Evolutionary conservation across 208 protist genomes (phyloP), one percentile per base, ranked within the genome.

Genomic region (Entamoeba moshkovskii): DNA sequence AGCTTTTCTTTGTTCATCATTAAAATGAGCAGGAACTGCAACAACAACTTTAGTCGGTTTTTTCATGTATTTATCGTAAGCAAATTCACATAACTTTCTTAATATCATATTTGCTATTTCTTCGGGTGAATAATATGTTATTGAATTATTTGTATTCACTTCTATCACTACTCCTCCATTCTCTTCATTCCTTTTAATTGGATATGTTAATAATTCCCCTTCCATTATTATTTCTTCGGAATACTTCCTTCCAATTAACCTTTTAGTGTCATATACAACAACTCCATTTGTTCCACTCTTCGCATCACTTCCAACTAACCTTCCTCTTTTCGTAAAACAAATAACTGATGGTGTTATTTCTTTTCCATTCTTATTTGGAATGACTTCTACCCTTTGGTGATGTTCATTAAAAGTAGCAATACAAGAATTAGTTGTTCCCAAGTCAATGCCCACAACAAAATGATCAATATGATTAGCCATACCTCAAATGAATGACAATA

Each of bases 21-120:
- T 99, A 96, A 99, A 99, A 95, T 99, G 99, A 47, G 98, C 98
- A 38, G 98, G 98, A 38, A 99, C 98, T 6, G 98, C 99, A 47
- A 99, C 96, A 22, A 99, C 98, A 38, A 98, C 98, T 46, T 99
- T 96, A 46, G 93, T 98, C 11, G 94, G 93, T 66, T 97, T 92
- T 47, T 98, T 98, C 45, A 99, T 96, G 96, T 98, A 99, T 3
- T 96, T 95, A 96, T 99, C 98, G 96, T 99, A 98, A 29, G 99
- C 99, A 73, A 96, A 98, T 92, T 98, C 95, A 96, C 99, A 99
- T 97, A 99, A 98, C 96, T 99, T 99, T 42, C 52, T 92, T 6
- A 99, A 96, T 73, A 99, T 93, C 97, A 99, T 98, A 25, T 98
- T 96, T 49, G 97, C 98, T 42, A 99, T 97, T 96, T 99, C 98